Conservation (phyloP, 345 rosid species). For the Chamaenerion angustifolium region DNA sequence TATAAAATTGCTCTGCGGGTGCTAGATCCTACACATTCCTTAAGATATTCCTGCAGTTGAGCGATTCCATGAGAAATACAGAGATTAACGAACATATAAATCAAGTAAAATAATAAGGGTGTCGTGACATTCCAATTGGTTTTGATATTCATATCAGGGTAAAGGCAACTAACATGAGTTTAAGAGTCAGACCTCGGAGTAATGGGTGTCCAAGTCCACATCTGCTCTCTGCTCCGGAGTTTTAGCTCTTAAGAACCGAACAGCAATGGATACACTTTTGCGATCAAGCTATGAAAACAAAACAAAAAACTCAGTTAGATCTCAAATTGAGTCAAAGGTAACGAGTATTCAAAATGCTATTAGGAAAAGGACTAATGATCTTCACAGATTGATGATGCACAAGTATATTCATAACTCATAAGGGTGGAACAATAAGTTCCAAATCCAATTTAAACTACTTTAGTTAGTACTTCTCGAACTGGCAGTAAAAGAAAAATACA, state of each 20-base stretch:
- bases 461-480: no score
- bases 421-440: no score
- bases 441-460: no score
- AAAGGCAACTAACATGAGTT: no score
- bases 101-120: not conserved
- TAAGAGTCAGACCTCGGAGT: slow-evolving; percentile 39
- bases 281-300: slow-evolving; percentile 47
- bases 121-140: not conserved
- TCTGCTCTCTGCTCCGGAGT: slow-evolving; percentile 92
- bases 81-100: not conserved
- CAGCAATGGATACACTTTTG: slow-evolving; percentile 53
- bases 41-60: slow-evolving; percentile 56
- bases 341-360: not conserved
- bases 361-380: no score
- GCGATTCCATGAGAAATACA: not conserved
- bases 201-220: slow-evolving; percentile 96
- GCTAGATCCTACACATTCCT: slow-evolving; percentile 46
- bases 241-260: slow-evolving; percentile 75
- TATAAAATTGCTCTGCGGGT: slow-evolving; percentile 63
- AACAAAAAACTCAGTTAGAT: slow-evolving; percentile 3
- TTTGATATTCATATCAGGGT: not conserved
- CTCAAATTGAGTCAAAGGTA: not conserved
- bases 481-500: no score
- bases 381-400: no score
- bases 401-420: no score